Base-by-base conservation (phyloP, 306 rosid genomes). In the Acacia melanoxylon region DNA sequence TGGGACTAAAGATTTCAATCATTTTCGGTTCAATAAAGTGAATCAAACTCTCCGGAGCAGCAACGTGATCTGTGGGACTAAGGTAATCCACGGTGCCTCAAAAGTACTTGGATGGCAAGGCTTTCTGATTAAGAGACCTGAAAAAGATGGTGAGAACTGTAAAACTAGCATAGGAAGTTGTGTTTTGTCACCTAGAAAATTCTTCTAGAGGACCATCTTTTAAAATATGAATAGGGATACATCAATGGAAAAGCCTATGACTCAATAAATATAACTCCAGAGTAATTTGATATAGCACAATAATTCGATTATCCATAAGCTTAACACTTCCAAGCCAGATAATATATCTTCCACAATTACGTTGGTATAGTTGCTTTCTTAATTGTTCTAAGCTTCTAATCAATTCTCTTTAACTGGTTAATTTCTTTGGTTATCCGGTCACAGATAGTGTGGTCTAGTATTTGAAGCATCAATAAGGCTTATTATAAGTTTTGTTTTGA, bases 1-100 rank as follows among this genome's bases (percentile, higher is more conserved):
- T 88, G 85, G 85, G 82, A 81, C 89, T 86, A 80, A 89, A 81
- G 82, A 86, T 78, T 85, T 88, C 86, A 76, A 84, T 77, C 97
- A 94, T 94, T 86, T 71, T 83, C 89, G 33, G 35, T 69, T 78
- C 69, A 87, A 82, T n/a, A 79, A 59, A 75, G 80, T 72, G 62
- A 44, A 71, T 75, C 75, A 85, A 67, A 46, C 58, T 58, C 51
- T 25, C 76, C 59, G 35, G 74, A 15, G 76, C 65, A 44, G 71
- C 58, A 74, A 82, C 13, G 27, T 3, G 37, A 78, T 69, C 52
- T 54, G 76, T 42, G 27, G 31, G 31, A 29, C 76, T 31, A 52
- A 44, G 8, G 76, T 69, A 75, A 69, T 69, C 52, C 56, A 81
- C 20, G 80, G 76, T 48, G 78, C 85, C 81, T 76, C 72, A 76